phyloP scores from a whole-genome alignment of 2,329 filamentous ascomycete genomes.

The Thielaviopsis populi region DNA sequence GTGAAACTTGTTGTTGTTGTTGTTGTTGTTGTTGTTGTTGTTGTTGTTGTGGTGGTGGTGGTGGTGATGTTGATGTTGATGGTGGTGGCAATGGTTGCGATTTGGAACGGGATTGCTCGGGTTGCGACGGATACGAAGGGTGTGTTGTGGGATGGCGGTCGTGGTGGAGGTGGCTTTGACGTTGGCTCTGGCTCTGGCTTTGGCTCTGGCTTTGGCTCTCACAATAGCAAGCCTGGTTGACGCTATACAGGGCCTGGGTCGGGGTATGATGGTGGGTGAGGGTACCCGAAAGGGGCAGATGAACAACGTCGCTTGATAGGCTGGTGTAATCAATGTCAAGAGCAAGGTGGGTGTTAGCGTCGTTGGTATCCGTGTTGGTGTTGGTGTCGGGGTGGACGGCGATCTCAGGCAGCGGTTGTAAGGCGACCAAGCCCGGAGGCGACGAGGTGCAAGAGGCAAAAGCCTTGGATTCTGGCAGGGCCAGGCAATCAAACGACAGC shows the following conservation, averaged over 20 bases:
- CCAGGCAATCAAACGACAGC: not conserved
- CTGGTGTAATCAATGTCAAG: constrained; percentile 6
- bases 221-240: not conserved
- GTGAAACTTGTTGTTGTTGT: constrained; percentile 1
- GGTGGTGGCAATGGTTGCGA: constrained; percentile 16
- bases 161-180: not conserved
- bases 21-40: constrained; percentile 14
- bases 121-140: not conserved
- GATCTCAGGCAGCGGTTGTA: not conserved
- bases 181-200: not conserved
- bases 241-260: not conserved
- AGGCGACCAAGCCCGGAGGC: not conserved
- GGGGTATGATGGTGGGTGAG: not conserved
- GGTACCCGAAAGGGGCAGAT: constrained; percentile 13
- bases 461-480: not conserved
- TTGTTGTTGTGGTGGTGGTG: too few relatives aligned
- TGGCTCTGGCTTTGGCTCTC: not conserved
- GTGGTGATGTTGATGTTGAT: constrained; percentile 12
- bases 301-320: constrained; percentile 7
- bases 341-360: not conserved
- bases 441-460: not conserved
- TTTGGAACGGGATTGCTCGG: not conserved
- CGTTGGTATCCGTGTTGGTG: not conserved
- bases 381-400: not conserved
- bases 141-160: not conserved